Evolutionary conservation across 2,329 filamentous ascomycete species (phyloP), one percentile per base, ranked within the genome.

Genomic region (Metarhizium sp.): DNA sequence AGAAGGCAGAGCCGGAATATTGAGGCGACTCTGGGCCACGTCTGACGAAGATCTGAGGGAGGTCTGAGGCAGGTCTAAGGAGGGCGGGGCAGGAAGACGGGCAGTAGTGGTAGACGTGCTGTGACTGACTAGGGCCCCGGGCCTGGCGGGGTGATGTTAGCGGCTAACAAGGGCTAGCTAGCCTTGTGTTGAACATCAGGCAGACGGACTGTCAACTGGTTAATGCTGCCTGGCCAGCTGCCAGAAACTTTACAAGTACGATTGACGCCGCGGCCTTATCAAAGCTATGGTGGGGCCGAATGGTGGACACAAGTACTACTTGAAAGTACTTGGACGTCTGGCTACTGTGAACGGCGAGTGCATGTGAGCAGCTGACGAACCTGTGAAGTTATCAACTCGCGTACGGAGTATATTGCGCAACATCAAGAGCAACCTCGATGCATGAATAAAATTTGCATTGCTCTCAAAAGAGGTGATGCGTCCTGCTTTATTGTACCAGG

Each of bases 81-180:
- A 56, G 25, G 51, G 55, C 49, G 55, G 55, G 54, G 54, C 45
- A 53, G 46, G 16, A 10, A 14, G 32, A 34, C 6, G 32, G 32
- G 32, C 32, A 11, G 10, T 11, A 34, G 32, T 34, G 32, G 7
- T 34, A 34, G 32, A 34, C 6, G 6, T 25, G 50, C 45, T 30
- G 50, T 29, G 8, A 48, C 48, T 47, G 14, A 34, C 32, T 11
- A 34, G 10, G 32, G 32, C 6, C 10, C 10, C 7, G 32, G 32
- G 32, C 32, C 32, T 8, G 7, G 10, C 6, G 6, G 40, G 14
- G 40, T 42, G 14, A 18, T 42, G 40, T 14, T 42, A 42, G 10
- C 6, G 40, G 40, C 4, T 14, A 42, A 42, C 40, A 13, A 42
- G 14, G 14, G 14, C 40, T 16, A 2, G 14, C 13, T 36, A 13